Evolutionary conservation across 164 flowering plant species (phyloP), one percentile per base, ranked within the genome.

Genomic region (Magnolia kwangsiensis): DNA sequence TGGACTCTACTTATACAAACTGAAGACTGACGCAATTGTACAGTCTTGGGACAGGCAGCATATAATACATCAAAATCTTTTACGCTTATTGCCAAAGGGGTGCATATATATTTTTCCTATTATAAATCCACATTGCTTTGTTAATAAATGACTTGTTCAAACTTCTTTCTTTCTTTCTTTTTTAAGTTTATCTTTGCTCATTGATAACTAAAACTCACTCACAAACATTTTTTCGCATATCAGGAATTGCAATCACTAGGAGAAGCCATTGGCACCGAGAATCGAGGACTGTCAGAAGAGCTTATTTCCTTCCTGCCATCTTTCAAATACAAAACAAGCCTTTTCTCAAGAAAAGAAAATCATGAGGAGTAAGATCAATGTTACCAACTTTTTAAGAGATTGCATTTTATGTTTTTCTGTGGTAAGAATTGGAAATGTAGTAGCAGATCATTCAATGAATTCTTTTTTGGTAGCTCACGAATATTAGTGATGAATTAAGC

Each of bases 161-260:
- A 71, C 18, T 71, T 18, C 67, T 65, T 55, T 55, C 61, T 55
- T 27, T 27, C 29, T 51, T 55, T 16, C 4, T 2, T 55, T 55
- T 11, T 11, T 55, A 10, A 55, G 61, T 55, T 69, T 2, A 14
- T 69, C 8, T 14, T 61, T 37, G 9, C 72, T 8, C 13, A 24
- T 59, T 23, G 9, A 29, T 7, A 29, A 9, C 66, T 51, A 50
- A n/a, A 3, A 49, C 67, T 63, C 27, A 18, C 51, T 61, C 63
- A 37, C 20, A 63, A 73, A 27, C 7, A 37, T 13, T 29, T 73
- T 75, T 37, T 69, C 11, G 11, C 63, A 20, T 69, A n/a, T 24
- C 80, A 86, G 88, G 77, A 84, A 78, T 78, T 82, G 84, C 86
- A 81, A 65, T 78, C 87, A 55, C 73, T 84, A 8, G 84, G 84